Base-by-base conservation (phyloP, 352 stramenopile species). In the Globisporangium alternatum region DNA sequence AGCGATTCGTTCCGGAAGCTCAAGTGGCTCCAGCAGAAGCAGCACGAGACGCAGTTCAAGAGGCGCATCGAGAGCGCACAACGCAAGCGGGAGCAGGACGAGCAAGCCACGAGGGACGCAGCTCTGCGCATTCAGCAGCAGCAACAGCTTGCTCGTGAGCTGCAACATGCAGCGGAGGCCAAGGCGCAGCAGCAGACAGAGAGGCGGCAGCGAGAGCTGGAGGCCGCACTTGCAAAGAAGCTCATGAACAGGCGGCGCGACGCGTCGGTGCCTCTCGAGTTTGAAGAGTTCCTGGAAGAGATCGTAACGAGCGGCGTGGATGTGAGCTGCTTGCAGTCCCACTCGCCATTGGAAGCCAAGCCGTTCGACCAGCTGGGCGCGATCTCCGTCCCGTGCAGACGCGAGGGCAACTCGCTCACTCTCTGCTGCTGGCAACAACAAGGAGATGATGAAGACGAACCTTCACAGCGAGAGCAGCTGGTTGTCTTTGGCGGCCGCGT, bases 361-460 rank as follows among this genome's bases (percentile, higher is more conserved):
- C 55, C 71, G 21, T 77, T 68, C 0, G 78, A 88, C 31, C 74
- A 66, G 15, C 57, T 80, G 1, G 74, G 72, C 25, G 68, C 64
- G 28, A 65, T 84, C 37, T 88, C 81, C 0, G 65, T 84, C 10
- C 81, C 81, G 15, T 83, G 75, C 39, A 74, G 71, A 25, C 75
- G 79, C 8, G 81, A 90, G 57, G 79, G 79, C 19, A 79, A 90
- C 57, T 90, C 81, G 12, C 55, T 88, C n/a, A 90, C 81, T 5
- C 41, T 87, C 33, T 88, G 79, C 21, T 70, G 66, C 22, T 69
- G 62, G 21, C 10, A 62, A 5, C 52, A 62, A 21, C 13, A 41
- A 7, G 5, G 15, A 49, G 33, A 41, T 8, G 17, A n/a, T 19
- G n/a, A 19, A 1, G 10, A 25, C 1, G 12, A 54, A 5, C 6